These are phyloP conservation scores for Allium fistulosum DNA, from an alignment of 106 monocot species.

Conservation along the genomic window DNA sequence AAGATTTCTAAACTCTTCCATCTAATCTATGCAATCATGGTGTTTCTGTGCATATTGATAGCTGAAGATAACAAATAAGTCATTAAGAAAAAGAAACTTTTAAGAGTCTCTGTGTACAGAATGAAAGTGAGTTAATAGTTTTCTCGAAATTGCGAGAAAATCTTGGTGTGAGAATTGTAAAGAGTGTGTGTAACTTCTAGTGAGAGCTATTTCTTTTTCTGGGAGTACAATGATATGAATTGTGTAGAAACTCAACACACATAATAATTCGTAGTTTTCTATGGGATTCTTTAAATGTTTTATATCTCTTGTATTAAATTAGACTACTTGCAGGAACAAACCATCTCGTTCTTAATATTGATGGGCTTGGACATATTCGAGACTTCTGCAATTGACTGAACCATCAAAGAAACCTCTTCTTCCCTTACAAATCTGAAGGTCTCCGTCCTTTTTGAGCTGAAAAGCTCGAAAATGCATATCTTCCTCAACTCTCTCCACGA, in stretches of 20 bases:
- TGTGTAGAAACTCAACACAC: background rate
- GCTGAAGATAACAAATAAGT: background rate
- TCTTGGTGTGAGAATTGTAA: background rate
- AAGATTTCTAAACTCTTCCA: too few species aligned
- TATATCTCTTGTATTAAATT: too few species aligned
- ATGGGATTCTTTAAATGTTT: too few species aligned
- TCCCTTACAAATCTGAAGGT: slow-evolving; percentile 1
- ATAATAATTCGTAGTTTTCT: too few species aligned
- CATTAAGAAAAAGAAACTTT: slow-evolving; percentile 21
- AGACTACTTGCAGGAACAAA: background rate
- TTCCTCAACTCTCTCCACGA: slow-evolving; percentile 16
- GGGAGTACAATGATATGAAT: background rate
- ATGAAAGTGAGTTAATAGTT: background rate
- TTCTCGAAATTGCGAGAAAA: background rate
- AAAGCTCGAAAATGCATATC: slow-evolving; percentile 11
- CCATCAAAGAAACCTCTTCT: slow-evolving; percentile 3
- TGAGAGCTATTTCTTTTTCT: background rate
- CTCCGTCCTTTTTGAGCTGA: slow-evolving; percentile 3
- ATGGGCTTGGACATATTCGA: background rate
- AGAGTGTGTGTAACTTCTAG: too few species aligned
- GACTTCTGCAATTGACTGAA: background rate
- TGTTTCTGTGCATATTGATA: too few species aligned
- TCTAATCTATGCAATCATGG: too few species aligned
- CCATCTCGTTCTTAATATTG: background rate
- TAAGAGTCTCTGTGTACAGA: background rate